Base-by-base conservation (phyloP, 805 yeast genomes). In the Hagleromyces aurorensis region DNA sequence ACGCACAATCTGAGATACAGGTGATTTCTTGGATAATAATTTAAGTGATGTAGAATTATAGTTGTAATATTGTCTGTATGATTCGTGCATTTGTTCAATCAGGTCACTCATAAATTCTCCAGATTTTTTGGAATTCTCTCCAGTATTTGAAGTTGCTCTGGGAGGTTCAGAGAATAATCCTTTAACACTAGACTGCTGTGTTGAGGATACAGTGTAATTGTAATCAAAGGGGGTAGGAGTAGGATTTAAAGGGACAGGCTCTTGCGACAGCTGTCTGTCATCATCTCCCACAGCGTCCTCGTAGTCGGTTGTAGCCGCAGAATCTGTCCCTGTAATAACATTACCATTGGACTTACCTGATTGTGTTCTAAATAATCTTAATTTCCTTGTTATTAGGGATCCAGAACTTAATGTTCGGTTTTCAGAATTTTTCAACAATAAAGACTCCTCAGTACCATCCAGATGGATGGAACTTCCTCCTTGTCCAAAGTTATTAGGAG, bases 101-200 rank as follows among this genome's bases (percentile, higher is more conserved):
- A 46, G 36, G 33, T 53, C 58, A 3, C 37, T 32, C 48, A 55
- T 40, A 26, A 40, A 40, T 14, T 37, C 34, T n/a, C n/a, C n/a
- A n/a, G n/a, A n/a, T n/a, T n/a, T n/a, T n/a, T n/a, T n/a, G n/a
- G n/a, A n/a, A n/a, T n/a, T n/a, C n/a, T n/a, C n/a, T n/a, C n/a
- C n/a, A n/a, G n/a, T n/a, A n/a, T n/a, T n/a, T n/a, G n/a, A n/a
- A n/a, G n/a, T n/a, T n/a, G n/a, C n/a, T n/a, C n/a, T n/a, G n/a
- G n/a, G n/a, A n/a, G n/a, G n/a, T n/a, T n/a, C n/a, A n/a, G n/a
- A n/a, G n/a, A n/a, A n/a, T n/a, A n/a, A n/a, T n/a, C n/a, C n/a
- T n/a, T n/a, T n/a, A n/a, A n/a, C n/a, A n/a, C n/a, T n/a, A n/a
- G n/a, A n/a, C n/a, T n/a, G n/a, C n/a, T n/a, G n/a, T n/a, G n/a